Evolutionary conservation across 768 basidiomycete genomes (phyloP).

Genomic region (Kwoniella dendrophila): DNA sequence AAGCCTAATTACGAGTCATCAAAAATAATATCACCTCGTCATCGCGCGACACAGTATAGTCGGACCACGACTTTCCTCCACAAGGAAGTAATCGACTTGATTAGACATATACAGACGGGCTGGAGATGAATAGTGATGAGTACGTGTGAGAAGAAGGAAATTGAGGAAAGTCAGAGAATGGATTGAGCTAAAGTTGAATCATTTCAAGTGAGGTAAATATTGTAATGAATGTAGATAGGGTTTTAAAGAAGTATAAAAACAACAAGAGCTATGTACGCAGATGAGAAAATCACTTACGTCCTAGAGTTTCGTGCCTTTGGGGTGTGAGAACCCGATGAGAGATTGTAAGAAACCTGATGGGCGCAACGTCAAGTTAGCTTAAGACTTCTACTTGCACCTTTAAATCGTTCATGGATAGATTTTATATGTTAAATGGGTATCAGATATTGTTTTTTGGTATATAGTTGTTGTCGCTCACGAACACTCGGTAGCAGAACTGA

Average conservation of each 20-base stretch:
- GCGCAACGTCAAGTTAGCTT: background rate
- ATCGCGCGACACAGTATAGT: slow-evolving; percentile 23
- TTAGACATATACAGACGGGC: slow-evolving; percentile 16
- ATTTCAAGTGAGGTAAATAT: slow-evolving; percentile 23
- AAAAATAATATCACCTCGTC: slow-evolving; percentile 23
- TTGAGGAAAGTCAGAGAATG: slow-evolving; percentile 50
- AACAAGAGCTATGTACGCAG: too few species aligned
- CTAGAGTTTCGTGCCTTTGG: too few species aligned
- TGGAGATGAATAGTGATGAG: slow-evolving; percentile 24
- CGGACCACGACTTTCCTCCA: slow-evolving; percentile 9
- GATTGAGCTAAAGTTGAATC: slow-evolving; percentile 56
- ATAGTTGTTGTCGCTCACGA: slow-evolving; percentile 49
- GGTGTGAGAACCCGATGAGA: background rate
- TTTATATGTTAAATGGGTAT: background rate
- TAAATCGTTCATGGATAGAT: background rate
- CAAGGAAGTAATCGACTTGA: slow-evolving; percentile 24
- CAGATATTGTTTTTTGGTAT: slow-evolving; percentile 53
- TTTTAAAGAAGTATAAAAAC: too few species aligned
- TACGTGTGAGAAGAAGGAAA: slow-evolving; percentile 23
- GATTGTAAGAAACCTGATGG: background rate
- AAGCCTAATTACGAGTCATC: slow-evolving; percentile 27
- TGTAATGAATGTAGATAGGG: background rate
- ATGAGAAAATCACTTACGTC: too few species aligned
- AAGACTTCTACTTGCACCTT: slow-evolving; percentile 8
- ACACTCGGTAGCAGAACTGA: slow-evolving; percentile 55